phyloP scores from a whole-genome alignment of 148 eudicot species.

The Vaccinium myrtillus region DNA sequence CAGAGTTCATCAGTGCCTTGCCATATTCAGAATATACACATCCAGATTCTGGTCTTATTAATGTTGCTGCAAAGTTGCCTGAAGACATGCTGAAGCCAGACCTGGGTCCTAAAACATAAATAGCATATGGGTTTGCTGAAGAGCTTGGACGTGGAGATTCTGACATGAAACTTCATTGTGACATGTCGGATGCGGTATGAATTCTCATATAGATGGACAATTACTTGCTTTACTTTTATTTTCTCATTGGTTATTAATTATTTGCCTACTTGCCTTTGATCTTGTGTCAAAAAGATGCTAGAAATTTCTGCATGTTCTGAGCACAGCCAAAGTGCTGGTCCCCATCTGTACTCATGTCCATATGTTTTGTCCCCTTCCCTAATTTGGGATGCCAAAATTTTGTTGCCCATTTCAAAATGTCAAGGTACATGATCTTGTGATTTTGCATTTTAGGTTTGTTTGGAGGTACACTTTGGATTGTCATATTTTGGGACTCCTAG shows the following conservation, averaged over 20 bases:
- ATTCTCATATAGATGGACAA: not conserved
- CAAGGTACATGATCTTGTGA: not conserved
- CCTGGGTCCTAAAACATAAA: slow-evolving; percentile 68
- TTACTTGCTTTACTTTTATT: not conserved
- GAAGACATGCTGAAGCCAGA: slow-evolving; percentile 41
- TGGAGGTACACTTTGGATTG: not conserved
- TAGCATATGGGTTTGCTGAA: slow-evolving; percentile 62
- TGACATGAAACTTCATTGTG: slow-evolving; percentile 64
- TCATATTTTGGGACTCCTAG: not conserved
- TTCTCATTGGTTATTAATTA: not conserved
- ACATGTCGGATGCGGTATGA: slow-evolving; percentile 70
- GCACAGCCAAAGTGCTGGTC: not conserved
- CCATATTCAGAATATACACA: slow-evolving; percentile 74
- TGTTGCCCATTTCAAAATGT: not conserved
- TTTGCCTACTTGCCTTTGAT: not conserved
- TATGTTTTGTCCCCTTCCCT: not conserved
- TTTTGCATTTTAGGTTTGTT: not conserved
- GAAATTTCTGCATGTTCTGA: not conserved
- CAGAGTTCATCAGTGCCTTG: slow-evolving; percentile 57
- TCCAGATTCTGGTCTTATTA: slow-evolving; percentile 47
- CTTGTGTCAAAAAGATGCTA: not conserved
- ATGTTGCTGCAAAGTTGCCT: slow-evolving; percentile 54
- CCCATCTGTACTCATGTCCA: not conserved
- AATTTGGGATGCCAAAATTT: not conserved
- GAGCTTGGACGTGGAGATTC: slow-evolving; percentile 82